Percentiles rank a stretch among this genome's conserved stretches.
Evolutionary conservation across 2,329 filamentous ascomycete genomes (phyloP).

Genomic region (Chalara sp.): DNA sequence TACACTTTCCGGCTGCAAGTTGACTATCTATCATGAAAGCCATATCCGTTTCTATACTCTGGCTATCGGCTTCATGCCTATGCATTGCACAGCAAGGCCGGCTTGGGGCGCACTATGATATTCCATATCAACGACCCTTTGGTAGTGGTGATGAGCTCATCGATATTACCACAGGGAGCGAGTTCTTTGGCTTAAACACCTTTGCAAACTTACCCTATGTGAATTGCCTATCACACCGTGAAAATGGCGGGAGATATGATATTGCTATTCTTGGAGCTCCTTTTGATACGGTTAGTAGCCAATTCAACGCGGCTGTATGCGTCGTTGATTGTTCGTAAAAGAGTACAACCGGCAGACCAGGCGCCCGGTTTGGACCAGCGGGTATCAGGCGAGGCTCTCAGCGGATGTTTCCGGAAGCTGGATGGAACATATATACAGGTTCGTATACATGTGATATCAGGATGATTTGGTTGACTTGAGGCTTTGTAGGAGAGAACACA

Average conservation of each 20-base stretch:
- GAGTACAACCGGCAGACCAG: slow-evolving; percentile 20
- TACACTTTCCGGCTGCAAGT: too few relatives aligned
- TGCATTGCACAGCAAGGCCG: too few relatives aligned
- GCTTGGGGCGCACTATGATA: too few relatives aligned
- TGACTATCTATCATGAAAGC: too few relatives aligned
- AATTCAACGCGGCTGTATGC: too few relatives aligned
- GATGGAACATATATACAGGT: neutral
- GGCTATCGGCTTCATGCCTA: too few relatives aligned
- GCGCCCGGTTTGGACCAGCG: slow-evolving; percentile 6
- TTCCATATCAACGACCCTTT: too few relatives aligned
- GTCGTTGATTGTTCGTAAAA: too few relatives aligned
- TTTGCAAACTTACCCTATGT: neutral
- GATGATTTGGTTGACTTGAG: slow-evolving; percentile 15
- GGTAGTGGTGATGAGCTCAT: too few relatives aligned
- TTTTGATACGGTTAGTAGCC: slow-evolving; percentile 36
- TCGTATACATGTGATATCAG: neutral
- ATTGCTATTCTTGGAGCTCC: slow-evolving; percentile 41
- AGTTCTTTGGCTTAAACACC: neutral
- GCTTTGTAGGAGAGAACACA: too few relatives aligned
- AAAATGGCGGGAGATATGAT: slow-evolving; percentile 31
- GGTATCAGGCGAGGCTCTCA: neutral
- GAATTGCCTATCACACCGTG: neutral
- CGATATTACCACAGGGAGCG: too few relatives aligned
- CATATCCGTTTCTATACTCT: too few relatives aligned
- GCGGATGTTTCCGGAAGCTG: neutral